Base-by-base conservation (phyloP, 2,329 filamentous ascomycete genomes). In the Fusarium penzigii region DNA sequence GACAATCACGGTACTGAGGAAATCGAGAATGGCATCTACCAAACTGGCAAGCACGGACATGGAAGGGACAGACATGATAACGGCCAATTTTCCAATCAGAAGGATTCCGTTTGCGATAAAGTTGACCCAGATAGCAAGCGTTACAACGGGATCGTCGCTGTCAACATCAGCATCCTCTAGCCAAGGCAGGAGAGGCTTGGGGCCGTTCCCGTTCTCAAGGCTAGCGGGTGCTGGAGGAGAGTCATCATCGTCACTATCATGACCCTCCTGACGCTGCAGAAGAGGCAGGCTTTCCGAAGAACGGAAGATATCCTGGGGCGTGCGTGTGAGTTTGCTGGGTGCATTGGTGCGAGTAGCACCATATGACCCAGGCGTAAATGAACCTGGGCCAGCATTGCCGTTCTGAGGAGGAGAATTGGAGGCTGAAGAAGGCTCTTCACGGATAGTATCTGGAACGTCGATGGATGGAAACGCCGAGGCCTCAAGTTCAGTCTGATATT, bases 41-140 rank as follows among this genome's bases (percentile, higher is more conserved):
- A 93, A 77, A 65, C 85, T 89, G 17, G 90, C 90, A 39, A 93
- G 78, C 12, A 93, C 89, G 5, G 89, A 92, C 68, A 94, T 85
- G 42, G 89, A 93, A 17, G 86, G 89, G 1, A 92, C 91, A 46
- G 90, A 82, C 34, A 90, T 67, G 39, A 92, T 86, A 46, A 94
- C 90, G 39, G 83, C 80, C 46, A 92, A 82, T 70, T 96, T 96
- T 54, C 90, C 84, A 7, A 81, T 80, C 3, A 96, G 80, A 2
- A 96, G 78, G 41, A 90, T 75, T 3, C 84, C 77, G 67, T 96
- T 96, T 52, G 91, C 92, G 17, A 82, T 73, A 44, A 95, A 82
- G 68, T 95, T 96, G 70, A 95, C 75, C 70, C 92, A 93, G 64
- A 97, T 94, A 40, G 93, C 92, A 17, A 94, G 67, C n/a, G 86